These are phyloP conservation scores for Yarrowia osloensis DNA, from an alignment of 805 yeast genomes.

Conservation along the genomic window DNA sequence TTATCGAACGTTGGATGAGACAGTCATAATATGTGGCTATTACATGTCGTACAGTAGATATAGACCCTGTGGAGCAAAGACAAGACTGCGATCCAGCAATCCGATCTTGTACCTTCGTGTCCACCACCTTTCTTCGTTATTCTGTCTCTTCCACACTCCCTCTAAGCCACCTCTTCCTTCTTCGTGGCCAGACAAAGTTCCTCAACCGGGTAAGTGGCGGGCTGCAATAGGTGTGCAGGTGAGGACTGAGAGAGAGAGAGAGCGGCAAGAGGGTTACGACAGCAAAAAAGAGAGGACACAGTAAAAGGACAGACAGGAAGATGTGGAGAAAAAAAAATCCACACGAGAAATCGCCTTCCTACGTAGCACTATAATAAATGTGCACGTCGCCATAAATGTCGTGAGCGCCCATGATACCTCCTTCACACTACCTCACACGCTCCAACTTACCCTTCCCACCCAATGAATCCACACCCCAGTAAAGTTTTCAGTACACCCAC, in stretches of 20 bases:
- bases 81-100: no score
- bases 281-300: neutral
- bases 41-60: no score
- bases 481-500: constrained; percentile 26
- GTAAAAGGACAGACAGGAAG: neutral
- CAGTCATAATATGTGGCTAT: no score
- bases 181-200: constrained; percentile 1
- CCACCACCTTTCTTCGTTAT: no score
- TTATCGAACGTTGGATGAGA: no score
- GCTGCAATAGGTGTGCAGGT: neutral
- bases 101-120: no score
- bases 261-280: neutral
- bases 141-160: no score
- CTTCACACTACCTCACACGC: neutral
- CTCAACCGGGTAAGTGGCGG: constrained; percentile 21
- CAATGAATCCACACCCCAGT: constrained; percentile 30
- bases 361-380: no score
- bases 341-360: neutral
- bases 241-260: neutral
- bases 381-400: no score
- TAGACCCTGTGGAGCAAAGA: no score
- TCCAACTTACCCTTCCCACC: constrained; percentile 28
- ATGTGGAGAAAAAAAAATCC: neutral
- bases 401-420: no score
- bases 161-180: no score